Conservation (phyloP, 352 stramenopile species). For the Phytophthora pinifolia region DNA sequence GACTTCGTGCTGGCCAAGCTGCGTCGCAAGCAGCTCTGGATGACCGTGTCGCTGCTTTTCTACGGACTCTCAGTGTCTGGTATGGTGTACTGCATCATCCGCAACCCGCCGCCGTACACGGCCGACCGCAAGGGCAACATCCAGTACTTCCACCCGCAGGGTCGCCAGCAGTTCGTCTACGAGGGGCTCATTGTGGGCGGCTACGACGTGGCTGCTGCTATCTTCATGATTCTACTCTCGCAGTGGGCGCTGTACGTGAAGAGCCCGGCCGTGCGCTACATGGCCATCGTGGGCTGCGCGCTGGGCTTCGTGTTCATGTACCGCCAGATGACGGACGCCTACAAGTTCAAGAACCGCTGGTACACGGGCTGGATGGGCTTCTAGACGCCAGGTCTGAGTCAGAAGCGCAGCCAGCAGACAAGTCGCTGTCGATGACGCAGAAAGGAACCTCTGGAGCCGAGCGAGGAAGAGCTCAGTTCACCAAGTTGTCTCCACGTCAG, state of each 20-base stretch:
- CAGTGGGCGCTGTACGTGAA: constrained; percentile 83
- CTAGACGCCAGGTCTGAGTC: constrained; percentile 26
- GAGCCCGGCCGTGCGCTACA: constrained; percentile 52
- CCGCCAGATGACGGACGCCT: constrained; percentile 78
- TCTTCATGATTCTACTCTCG: constrained; percentile 79
- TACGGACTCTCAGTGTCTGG: constrained; percentile 87
- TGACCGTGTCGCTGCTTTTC: constrained; percentile 87
- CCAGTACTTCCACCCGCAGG: constrained; percentile 86
- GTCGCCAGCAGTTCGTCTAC: constrained; percentile 81
- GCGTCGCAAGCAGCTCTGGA: constrained; percentile 83
- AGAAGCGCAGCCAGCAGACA: background rate
- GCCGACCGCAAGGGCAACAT: constrained; percentile 79
- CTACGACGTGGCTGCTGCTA: constrained; percentile 64
- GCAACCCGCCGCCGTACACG: constrained; percentile 72
- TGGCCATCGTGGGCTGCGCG: constrained; percentile 55
- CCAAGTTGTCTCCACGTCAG: constrained; percentile 14
- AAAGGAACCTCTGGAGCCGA: background rate
- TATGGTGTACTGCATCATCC: constrained; percentile 91
- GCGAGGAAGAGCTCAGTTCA: constrained; percentile 12
- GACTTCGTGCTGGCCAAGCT: constrained; percentile 72
- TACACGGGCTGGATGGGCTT: constrained; percentile 87
- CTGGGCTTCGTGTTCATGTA: constrained; percentile 84
- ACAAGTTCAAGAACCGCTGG: constrained; percentile 90
- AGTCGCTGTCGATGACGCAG: constrained; percentile 6
- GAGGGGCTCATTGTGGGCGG: constrained; percentile 80